Evolutionary conservation across 2,329 filamentous ascomycete genomes (phyloP).

Genomic region (Cercospora beticola): DNA sequence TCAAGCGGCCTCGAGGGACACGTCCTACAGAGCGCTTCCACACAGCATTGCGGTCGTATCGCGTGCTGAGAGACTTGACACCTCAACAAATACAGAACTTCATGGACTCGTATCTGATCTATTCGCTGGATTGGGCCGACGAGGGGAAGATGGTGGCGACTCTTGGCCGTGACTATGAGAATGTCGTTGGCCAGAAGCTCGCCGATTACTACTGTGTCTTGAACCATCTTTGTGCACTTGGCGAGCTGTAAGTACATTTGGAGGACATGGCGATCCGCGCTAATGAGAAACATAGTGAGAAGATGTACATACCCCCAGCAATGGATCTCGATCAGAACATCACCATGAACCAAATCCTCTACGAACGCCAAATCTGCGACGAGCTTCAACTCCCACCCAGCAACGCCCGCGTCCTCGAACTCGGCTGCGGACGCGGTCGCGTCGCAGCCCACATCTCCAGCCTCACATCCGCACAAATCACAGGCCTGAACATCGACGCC

Average conservation of each 20-base stretch:
- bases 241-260: slow-evolving; percentile 24
- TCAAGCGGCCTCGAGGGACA: slow-evolving; percentile 11
- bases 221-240: slow-evolving; percentile 35
- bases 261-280: not conserved
- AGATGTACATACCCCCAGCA: slow-evolving; percentile 35
- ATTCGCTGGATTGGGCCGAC: slow-evolving; percentile 34
- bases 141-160: slow-evolving; percentile 32
- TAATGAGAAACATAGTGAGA: slow-evolving; percentile 21
- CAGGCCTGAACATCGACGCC: slow-evolving; percentile 34
- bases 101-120: slow-evolving; percentile 35
- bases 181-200: slow-evolving; percentile 32
- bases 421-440: slow-evolving; percentile 34
- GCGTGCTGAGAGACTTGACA: slow-evolving; percentile 28
- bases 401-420: slow-evolving; percentile 32
- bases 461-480: slow-evolving; percentile 31
- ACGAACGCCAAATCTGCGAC: slow-evolving; percentile 32
- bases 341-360: slow-evolving; percentile 31
- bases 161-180: slow-evolving; percentile 31
- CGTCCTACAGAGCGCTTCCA: slow-evolving; percentile 23
- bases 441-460: slow-evolving; percentile 33
- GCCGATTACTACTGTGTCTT: slow-evolving; percentile 34
- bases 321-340: slow-evolving; percentile 27
- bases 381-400: slow-evolving; percentile 28
- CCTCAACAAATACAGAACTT: slow-evolving; percentile 33
- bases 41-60: slow-evolving; percentile 32